These are phyloP conservation scores for Trichoderma asperellum DNA, from an alignment of 2,329 filamentous ascomycete genomes.

Conservation along the genomic window DNA sequence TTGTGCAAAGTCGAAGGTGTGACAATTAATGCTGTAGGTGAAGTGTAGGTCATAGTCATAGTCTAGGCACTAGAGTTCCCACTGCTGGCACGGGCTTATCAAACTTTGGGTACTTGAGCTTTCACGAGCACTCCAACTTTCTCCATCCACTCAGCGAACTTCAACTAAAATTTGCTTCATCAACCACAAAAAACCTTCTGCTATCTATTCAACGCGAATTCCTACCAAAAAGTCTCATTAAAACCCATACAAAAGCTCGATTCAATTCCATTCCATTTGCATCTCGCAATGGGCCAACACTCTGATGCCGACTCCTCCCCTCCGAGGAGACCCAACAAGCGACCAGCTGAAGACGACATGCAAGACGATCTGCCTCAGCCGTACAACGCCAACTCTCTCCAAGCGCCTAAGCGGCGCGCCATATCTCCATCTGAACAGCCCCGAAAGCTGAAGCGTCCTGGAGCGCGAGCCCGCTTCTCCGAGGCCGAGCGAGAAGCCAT, in stretches of 20 bases:
- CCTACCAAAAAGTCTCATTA: no score
- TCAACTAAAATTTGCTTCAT: not conserved
- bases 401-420: conserved; percentile 62
- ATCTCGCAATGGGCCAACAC: conserved; percentile 28
- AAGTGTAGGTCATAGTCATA: not conserved
- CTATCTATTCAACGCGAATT: not conserved
- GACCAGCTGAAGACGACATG: conserved; percentile 42
- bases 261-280: not conserved
- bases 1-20: not conserved
- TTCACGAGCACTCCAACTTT: not conserved
- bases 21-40: not conserved
- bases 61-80: not conserved
- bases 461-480: conserved; percentile 67
- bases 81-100: not conserved
- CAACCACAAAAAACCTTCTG: not conserved
- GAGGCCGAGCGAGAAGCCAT: conserved; percentile 70
- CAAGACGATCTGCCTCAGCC: conserved; percentile 59
- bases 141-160: not conserved
- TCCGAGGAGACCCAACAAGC: conserved; percentile 37
- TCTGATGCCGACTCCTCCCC: conserved; percentile 15
- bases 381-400: conserved; percentile 62
- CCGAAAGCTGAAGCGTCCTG: conserved; percentile 71
- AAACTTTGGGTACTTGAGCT: not conserved
- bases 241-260: not conserved
- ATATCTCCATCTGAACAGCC: conserved; percentile 59